phyloP scores from a whole-genome alignment of 176 grass and related monocot species.

The Urochloa ruziziensis region DNA sequence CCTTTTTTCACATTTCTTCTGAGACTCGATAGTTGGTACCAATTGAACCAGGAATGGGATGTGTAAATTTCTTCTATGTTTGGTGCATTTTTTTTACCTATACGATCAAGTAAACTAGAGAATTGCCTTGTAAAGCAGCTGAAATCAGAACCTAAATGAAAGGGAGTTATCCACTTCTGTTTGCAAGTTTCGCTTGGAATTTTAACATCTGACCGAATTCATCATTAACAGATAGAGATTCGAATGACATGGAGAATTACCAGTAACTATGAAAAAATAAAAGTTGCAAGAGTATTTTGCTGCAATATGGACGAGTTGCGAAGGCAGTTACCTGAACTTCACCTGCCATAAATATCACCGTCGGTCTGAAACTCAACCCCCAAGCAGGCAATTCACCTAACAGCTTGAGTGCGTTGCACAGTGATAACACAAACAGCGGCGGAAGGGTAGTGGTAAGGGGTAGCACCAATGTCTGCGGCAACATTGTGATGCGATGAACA shows the following conservation, averaged over 20 bases:
- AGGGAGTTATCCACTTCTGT: neutral
- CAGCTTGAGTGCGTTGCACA: too few relatives aligned
- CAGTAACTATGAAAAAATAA: neutral
- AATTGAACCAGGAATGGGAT: neutral
- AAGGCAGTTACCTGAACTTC: neutral
- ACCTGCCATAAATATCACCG: neutral
- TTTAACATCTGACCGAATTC: neutral
- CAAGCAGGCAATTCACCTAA: too few relatives aligned
- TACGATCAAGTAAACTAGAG: neutral
- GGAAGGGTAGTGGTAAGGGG: too few relatives aligned
- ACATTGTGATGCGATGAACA: too few relatives aligned
- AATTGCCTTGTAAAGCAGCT: neutral
- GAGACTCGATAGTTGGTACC: neutral
- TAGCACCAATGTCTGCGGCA: too few relatives aligned
- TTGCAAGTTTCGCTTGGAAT: neutral
- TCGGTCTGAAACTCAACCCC: neutral
- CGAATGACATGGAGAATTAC: neutral
- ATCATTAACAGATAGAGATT: neutral
- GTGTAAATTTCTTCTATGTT: neutral
- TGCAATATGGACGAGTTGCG: neutral
- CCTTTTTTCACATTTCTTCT: neutral
- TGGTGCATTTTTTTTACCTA: neutral
- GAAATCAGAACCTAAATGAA: neutral
- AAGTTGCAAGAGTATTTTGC: neutral
- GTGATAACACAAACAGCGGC: too few relatives aligned